Base-by-base conservation (phyloP, 139 green algal genomes). In the Klebsormidium nitens region DNA sequence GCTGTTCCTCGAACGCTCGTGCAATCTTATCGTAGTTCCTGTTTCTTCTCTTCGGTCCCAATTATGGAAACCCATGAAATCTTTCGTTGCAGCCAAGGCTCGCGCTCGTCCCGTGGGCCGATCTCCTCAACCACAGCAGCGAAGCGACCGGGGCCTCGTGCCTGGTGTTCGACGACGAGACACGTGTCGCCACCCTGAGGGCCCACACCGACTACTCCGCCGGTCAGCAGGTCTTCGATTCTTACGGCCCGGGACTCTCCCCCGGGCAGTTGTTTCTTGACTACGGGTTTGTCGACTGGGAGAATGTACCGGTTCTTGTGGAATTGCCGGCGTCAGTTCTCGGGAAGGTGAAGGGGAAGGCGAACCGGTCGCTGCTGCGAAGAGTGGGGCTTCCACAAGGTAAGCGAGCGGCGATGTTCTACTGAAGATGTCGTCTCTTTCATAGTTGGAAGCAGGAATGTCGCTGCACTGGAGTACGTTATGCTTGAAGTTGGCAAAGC, bases 101-200 rank as follows among this genome's bases (percentile, higher is more conserved):
- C 2, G 42, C 31, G 28, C 60, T 77, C 14, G 70, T 71, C 5
- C 70, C 70, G 28, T 71, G 44, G 60, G 70, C 70, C 0, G 70
- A 77, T 26, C 37, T 63, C 31, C 60, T 77, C 44, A 77, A 77
- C 59, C 70, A 77, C 70, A 63, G 34, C 70, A 64, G 56, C 35
- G 60, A 32, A 2, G 70, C 70, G 23, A 47, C 19, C 2, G 60
- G 8, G 1, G 23, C n/a, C 26, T 64, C 67, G 2, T 71, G 70
- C 35, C 17, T 71, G 17, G 3, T 39, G 17, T 65, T 47, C 47
- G 6, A 59, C 32, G 17, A 44, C 8, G 35, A 29, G 19, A 36
- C 32, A 23, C 5, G 55, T 2, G 32, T 6, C 55, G 70, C 70
- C 29, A 71, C 28, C 34, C 63, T 77, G 39, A 32, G 59, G 2